Base-by-base conservation (phyloP, 306 rosid species). In the Begonia fuchsioides region DNA sequence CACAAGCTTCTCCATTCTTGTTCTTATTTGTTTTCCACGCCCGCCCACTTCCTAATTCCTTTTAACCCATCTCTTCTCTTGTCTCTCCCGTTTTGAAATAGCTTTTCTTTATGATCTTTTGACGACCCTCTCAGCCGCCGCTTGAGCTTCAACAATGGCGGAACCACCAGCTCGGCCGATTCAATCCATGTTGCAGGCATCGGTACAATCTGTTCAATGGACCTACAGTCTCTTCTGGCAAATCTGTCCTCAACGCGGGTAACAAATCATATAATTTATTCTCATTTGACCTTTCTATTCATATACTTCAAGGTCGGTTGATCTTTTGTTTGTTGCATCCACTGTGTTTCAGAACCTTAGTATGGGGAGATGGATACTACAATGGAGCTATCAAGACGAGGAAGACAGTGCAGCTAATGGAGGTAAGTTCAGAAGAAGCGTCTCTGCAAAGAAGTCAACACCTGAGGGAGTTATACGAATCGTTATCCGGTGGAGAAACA, bases 181-280 rank as follows among this genome's bases (percentile, higher is more conserved):
- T 44, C 96, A 86, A 50, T 55, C 52, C 49, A 68, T 81, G 85
- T 58, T 90, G 58, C 98, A 85, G 58, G 70, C 79, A 47, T 90
- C 95, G 53, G 98, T 85, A 72, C 98, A 90, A 75, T 85, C 95
- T 5, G 83, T 82, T 67, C 94, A 90, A 14, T 90, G 98, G 98
- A 90, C 95, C 12, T 90, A 90, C 59, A 75, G 85, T 57, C 85
- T 90, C 67, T 81, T 77, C 79, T 90, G 98, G 98, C 92, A 82
- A 58, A 44, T 77, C 47, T 81, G 93, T 47, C 84, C 94, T 3
- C 94, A 85, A 43, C 92, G 75, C 75, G 59, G 78, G 98, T 84
- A 84, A 4, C 8, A 26, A 26, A 26, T 26, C 7, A 26, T 26
- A 26, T 5, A 26, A 26, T 26, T 26, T 26, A 5, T 26, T 4